Conservation (phyloP, 805 yeast species). For the Kurtzmaniella fragi region DNA sequence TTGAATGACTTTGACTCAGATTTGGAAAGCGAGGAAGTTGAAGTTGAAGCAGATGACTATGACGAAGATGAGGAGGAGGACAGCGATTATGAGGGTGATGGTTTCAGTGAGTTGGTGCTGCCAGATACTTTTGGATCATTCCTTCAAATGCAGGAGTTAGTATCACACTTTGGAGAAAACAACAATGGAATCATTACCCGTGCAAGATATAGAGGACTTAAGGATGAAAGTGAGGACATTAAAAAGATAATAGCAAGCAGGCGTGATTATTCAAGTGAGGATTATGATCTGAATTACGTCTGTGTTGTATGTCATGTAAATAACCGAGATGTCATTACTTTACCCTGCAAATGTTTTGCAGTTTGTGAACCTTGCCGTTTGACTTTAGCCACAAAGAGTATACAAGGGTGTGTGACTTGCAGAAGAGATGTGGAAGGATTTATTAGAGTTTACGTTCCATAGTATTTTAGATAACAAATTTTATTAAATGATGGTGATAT, state of each 20-base stretch:
- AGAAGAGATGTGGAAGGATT: conserved; percentile 67
- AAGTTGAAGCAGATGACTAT: too few relatives aligned
- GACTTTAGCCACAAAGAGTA: conserved; percentile 65
- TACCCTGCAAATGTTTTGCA: conserved; percentile 93
- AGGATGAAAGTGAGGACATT: conserved; percentile 1
- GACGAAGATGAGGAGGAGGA: too few relatives aligned
- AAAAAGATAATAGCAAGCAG: not conserved
- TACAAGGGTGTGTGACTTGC: conserved; percentile 81
- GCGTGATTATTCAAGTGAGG: conserved; percentile 18
- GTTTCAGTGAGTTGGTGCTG: too few relatives aligned
- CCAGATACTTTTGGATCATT: too few relatives aligned
- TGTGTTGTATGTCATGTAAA: conserved; percentile 83
- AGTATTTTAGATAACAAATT: conserved; percentile 3
- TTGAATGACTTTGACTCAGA: too few relatives aligned
- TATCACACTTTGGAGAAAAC: too few relatives aligned
- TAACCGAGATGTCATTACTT: conserved; percentile 69
- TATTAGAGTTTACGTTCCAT: conserved; percentile 56
- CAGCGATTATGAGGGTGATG: too few relatives aligned
- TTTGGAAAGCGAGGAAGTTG: too few relatives aligned
- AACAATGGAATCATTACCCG: too few relatives aligned
- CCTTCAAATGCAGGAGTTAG: too few relatives aligned
- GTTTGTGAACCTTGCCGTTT: conserved; percentile 81
- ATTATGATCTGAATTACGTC: conserved; percentile 29
- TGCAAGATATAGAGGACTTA: too few relatives aligned
- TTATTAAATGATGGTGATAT: too few relatives aligned